Percentiles rank a stretch among this genome's conserved stretches.
Evolutionary conservation across 1,284 basidiomycete species (phyloP).

Genomic region (Gastroboletus turbinatus): DNA sequence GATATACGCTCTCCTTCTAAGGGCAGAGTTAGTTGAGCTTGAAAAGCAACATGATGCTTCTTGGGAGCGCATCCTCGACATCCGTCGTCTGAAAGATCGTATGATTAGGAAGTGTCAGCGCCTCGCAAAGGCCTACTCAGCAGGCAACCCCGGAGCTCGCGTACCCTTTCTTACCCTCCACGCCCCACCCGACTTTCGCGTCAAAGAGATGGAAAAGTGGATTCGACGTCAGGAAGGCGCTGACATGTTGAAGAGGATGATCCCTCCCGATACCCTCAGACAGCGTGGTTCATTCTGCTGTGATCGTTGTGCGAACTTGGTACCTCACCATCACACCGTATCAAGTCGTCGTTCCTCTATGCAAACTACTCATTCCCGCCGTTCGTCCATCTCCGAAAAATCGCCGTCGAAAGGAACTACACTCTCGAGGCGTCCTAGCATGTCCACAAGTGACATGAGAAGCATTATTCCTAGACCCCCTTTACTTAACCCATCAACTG

Average conservation of each 20-base stretch:
- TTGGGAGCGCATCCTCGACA: slow-evolving; percentile 66
- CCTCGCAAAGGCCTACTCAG: slow-evolving; percentile 44
- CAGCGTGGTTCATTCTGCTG: slow-evolving; percentile 36
- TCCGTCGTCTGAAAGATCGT: slow-evolving; percentile 73
- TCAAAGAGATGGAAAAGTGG: slow-evolving; percentile 79
- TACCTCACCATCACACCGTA: slow-evolving; percentile 33
- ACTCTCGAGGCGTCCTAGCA: slow-evolving; percentile 22
- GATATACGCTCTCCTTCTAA: slow-evolving; percentile 65
- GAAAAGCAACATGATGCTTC: slow-evolving; percentile 52
- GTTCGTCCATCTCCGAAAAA: slow-evolving; percentile 26
- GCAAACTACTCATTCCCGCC: slow-evolving; percentile 29
- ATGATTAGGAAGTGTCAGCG: slow-evolving; percentile 76
- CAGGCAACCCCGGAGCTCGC: slow-evolving; percentile 37
- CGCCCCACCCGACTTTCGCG: slow-evolving; percentile 66
- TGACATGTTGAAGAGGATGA: slow-evolving; percentile 25
- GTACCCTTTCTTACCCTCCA: slow-evolving; percentile 60
- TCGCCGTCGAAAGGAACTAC: slow-evolving; percentile 8
- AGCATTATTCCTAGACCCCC: slow-evolving; percentile 6
- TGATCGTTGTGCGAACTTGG: slow-evolving; percentile 35
- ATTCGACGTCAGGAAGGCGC: slow-evolving; percentile 44
- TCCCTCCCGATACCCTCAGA: slow-evolving; percentile 22
- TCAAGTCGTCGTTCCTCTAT: slow-evolving; percentile 29
- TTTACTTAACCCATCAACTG: slow-evolving; percentile 12
- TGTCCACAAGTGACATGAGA: slow-evolving; percentile 8
- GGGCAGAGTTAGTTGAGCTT: slow-evolving; percentile 58